Conservation (phyloP, 2,329 filamentous ascomycete genomes). For the Emergomyces orientalis region DNA sequence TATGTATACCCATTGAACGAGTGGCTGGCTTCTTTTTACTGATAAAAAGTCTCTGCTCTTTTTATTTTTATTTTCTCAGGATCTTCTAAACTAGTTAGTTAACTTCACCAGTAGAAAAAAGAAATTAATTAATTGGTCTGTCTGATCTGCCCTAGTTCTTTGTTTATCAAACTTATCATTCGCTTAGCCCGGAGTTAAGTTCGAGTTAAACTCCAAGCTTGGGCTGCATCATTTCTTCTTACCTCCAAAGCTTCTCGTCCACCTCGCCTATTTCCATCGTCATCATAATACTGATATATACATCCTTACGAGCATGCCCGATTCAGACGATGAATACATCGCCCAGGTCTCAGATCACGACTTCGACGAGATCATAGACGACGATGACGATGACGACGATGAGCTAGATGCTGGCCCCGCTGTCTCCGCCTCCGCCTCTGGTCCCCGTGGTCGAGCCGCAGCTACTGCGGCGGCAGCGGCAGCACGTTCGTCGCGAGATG, state of each 20-base stretch:
- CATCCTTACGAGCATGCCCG: conserved; percentile 14
- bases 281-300: neutral
- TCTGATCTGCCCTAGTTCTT: no score
- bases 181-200: no score
- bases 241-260: neutral
- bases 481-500: conserved; percentile 11
- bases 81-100: no score
- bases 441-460: neutral
- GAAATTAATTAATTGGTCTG: no score
- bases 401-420: conserved; percentile 11
- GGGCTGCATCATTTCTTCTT: neutral
- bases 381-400: conserved; percentile 20
- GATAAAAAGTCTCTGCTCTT: no score
- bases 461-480: neutral
- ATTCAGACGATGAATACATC: conserved; percentile 46
- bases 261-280: neutral
- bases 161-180: no score
- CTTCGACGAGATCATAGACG: conserved; percentile 22
- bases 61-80: no score
- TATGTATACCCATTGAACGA: no score
- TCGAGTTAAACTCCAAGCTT: neutral
- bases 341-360: conserved; percentile 42
- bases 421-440: neutral
- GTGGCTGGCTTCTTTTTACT: no score
- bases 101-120: no score